Percentiles rank a stretch among this genome's conserved stretches.
Conservation (phyloP, 2,329 filamentous ascomycete species). For the Epichloe sibirici region DNA sequence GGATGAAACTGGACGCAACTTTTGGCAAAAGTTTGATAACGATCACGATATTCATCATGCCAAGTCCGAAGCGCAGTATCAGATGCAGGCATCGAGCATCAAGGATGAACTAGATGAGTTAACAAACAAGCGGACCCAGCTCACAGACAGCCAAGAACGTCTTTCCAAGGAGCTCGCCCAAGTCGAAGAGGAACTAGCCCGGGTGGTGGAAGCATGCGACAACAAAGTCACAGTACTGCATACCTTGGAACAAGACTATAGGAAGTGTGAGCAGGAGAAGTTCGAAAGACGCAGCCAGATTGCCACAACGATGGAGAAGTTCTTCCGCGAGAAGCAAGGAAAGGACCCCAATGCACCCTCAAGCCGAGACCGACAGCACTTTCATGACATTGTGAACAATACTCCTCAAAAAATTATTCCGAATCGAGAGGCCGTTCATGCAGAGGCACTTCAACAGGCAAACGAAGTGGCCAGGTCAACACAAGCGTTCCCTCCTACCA, state of each 20-base stretch:
- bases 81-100: slow-evolving; percentile 13
- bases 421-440: background rate
- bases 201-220: slow-evolving; percentile 17
- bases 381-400: slow-evolving; percentile 5
- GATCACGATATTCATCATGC: slow-evolving; percentile 13
- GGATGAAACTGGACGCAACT: slow-evolving; percentile 24
- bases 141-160: slow-evolving; percentile 16
- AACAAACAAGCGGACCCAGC: slow-evolving; percentile 15
- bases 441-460: slow-evolving; percentile 4
- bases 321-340: slow-evolving; percentile 21
- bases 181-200: slow-evolving; percentile 26
- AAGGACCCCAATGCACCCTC: slow-evolving; percentile 10
- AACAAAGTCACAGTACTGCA: slow-evolving; percentile 22
- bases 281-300: slow-evolving; percentile 18
- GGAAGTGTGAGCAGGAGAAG: slow-evolving; percentile 15
- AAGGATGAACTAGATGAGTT: slow-evolving; percentile 19
- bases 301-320: slow-evolving; percentile 20
- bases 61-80: slow-evolving; percentile 15
- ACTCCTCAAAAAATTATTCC: background rate
- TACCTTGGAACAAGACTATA: slow-evolving; percentile 20
- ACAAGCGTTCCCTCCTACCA: background rate
- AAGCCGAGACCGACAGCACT: slow-evolving; percentile 8
- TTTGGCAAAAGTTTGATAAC: slow-evolving; percentile 19
- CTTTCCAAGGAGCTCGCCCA: slow-evolving; percentile 20
- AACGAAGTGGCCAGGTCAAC: slow-evolving; percentile 4